These are phyloP conservation scores for Puya raimondii DNA, from an alignment of 176 grass and related monocot species.

Conservation along the genomic window DNA sequence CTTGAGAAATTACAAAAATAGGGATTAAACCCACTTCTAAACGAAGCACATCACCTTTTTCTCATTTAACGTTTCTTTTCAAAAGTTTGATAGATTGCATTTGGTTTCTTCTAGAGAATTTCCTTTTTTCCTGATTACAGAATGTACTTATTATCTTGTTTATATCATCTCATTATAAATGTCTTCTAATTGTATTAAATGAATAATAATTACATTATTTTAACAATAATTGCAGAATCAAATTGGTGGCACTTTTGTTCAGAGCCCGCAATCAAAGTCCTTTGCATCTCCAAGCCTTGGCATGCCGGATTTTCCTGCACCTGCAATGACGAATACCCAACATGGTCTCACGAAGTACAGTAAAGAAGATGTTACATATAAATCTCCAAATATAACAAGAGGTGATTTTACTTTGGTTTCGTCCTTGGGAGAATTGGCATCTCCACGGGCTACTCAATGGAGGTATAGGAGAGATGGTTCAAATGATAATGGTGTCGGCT, in stretches of 20 bases:
- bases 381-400: constrained; percentile 36
- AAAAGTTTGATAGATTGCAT: background rate
- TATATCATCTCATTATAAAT: constrained; percentile 17
- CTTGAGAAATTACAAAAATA: background rate
- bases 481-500: constrained; percentile 49
- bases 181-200: constrained; percentile 27
- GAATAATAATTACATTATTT: background rate
- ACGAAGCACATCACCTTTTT: background rate
- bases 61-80: too few species aligned
- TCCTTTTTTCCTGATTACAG: background rate
- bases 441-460: constrained; percentile 44
- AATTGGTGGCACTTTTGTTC: constrained; percentile 43
- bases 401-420: constrained; percentile 55
- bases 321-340: constrained; percentile 40
- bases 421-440: constrained; percentile 44
- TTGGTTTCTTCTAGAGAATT: background rate
- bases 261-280: constrained; percentile 59
- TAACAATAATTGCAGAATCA: constrained; percentile 41
- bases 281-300: constrained; percentile 52
- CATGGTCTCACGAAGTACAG: constrained; percentile 46
- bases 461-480: constrained; percentile 44
- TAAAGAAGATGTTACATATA: constrained; percentile 39
- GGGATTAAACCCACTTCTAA: background rate
- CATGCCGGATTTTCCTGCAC: constrained; percentile 32
- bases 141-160: background rate